Percentiles rank a stretch among this genome's conserved stretches.
Conservation (phyloP, 2,329 filamentous ascomycete genomes). For the Coniochaeta sp. region DNA sequence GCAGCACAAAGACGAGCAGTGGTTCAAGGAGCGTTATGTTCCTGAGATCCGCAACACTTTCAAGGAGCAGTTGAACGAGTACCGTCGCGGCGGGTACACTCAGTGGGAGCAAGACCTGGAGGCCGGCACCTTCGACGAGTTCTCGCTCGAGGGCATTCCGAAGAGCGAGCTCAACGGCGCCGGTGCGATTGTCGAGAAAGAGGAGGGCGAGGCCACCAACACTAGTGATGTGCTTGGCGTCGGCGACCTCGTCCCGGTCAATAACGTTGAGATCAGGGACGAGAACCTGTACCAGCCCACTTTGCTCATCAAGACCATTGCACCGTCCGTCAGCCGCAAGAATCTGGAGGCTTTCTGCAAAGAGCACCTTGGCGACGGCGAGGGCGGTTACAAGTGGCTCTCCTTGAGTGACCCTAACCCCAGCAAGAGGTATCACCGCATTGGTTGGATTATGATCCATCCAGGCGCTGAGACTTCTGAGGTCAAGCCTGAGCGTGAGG, state of each 20-base stretch:
- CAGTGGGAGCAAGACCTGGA: constrained; percentile 90
- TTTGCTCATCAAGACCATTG: constrained; percentile 94
- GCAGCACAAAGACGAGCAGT: constrained; percentile 91
- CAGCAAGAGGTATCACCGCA: constrained; percentile 92
- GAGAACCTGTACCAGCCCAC: constrained; percentile 85
- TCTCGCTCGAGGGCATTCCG: constrained; percentile 87
- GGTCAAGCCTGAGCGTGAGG: constrained; percentile 52
- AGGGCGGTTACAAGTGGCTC: constrained; percentile 91
- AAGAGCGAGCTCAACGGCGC: constrained; percentile 87
- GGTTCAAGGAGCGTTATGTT: constrained; percentile 95
- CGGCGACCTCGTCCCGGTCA: constrained; percentile 78
- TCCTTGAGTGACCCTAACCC: constrained; percentile 96
- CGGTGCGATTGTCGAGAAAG: constrained; percentile 82
- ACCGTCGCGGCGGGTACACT: constrained; percentile 68
- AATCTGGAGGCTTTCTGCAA: constrained; percentile 94
- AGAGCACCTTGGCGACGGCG: constrained; percentile 83
- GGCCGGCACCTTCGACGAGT: constrained; percentile 83
- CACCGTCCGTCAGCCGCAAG: constrained; percentile 86
- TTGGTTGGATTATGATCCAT: constrained; percentile 97
- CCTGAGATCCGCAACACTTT: constrained; percentile 73
- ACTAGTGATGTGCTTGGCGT: constrained; percentile 90
- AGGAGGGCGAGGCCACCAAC: constrained; percentile 89
- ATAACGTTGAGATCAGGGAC: constrained; percentile 80
- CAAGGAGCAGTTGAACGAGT: constrained; percentile 68
- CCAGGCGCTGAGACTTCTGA: constrained; percentile 55